Base-by-base conservation (phyloP, 2,329 filamentous ascomycete genomes). In the Monosporascus cannonballus region DNA sequence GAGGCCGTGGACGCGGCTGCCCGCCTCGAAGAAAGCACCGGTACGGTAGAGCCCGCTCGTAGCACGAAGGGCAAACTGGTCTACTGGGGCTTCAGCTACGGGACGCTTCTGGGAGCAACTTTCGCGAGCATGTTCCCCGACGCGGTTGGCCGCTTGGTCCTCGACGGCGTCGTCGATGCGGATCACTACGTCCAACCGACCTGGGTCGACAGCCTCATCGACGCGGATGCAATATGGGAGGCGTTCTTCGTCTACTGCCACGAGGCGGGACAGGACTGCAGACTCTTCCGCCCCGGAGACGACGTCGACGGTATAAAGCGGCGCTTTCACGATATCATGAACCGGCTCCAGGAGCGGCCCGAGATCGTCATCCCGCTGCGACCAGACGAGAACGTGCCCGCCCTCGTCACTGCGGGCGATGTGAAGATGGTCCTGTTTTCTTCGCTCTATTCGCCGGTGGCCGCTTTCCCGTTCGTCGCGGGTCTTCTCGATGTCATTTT, bases 241-340 rank as follows among this genome's bases (percentile, higher is more conserved):
- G 67, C 59, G 38, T 79, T 82, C 59, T 78, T 74, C 55, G 61
- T 67, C 46, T 71, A 70, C 42, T 83, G 80, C 59, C 73, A 69
- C 51, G 67, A 71, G 20, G 76, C 73, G 11, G 71, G 71, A 2
- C 49, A 62, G 6, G 62, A 59, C 15, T 79, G 76, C 54, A 57
- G 58, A 4, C 61, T 78, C 48, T 72, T 67, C 49, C 69, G 69
- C 8, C 50, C 63, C 4, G 69, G 70, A 15, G 68, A 73, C 41
- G 60, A 62, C 2, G 53, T 65, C 6, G 63, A 64, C 9, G 64
- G 66, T 48, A 51, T 72, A 24, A 57, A 55, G 41, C 46, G 52
- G 20, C 62, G 70, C 17, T 69, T 72, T 47, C 49, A 64, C 2
- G 50, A 57, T 6, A 56, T 69, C 5, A 61, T 76, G 56, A 55